These are phyloP conservation scores for Naganishia vishniacii DNA, from an alignment of 768 basidiomycete species.

Conservation along the genomic window DNA sequence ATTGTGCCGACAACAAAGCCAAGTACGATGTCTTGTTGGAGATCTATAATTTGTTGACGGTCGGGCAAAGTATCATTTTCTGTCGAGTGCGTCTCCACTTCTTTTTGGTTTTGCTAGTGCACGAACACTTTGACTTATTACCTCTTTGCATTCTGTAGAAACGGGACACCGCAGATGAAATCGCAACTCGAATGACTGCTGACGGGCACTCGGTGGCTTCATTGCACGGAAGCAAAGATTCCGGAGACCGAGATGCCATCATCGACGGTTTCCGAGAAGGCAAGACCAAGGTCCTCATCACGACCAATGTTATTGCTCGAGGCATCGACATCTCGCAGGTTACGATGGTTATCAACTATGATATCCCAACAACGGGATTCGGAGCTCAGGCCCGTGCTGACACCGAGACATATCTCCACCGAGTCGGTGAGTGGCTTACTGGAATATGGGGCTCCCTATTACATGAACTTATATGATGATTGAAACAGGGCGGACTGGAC, in stretches of 20 bases:
- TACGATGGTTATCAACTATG: constrained; percentile 99
- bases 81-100: constrained; percentile 62
- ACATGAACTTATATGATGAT: neutral
- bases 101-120: neutral
- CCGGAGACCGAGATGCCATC: constrained; percentile 77
- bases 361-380: constrained; percentile 60
- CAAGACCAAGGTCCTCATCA: constrained; percentile 92
- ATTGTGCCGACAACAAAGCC: constrained; percentile 80
- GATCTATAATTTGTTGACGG: constrained; percentile 80
- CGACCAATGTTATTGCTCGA: constrained; percentile 95
- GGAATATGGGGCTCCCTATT: neutral
- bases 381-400: constrained; percentile 63
- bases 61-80: constrained; percentile 98
- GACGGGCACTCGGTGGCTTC: constrained; percentile 97
- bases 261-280: constrained; percentile 96
- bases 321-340: constrained; percentile 98
- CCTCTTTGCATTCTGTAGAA: constrained; percentile 54
- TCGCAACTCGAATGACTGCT: constrained; percentile 78
- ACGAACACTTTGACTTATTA: neutral
- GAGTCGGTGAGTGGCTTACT: constrained; percentile 65
- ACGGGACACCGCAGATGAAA: constrained; percentile 85
- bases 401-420: constrained; percentile 94
- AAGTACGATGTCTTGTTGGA: constrained; percentile 94
- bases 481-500: constrained; percentile 82
- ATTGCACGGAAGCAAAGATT: constrained; percentile 88